A percentile compares a stretch with the other conserved stretches of the same genome.
Evolutionary conservation across 495 filamentous ascomycete genomes (phyloP).

Genomic region (Lasiosphaeria hispida): DNA sequence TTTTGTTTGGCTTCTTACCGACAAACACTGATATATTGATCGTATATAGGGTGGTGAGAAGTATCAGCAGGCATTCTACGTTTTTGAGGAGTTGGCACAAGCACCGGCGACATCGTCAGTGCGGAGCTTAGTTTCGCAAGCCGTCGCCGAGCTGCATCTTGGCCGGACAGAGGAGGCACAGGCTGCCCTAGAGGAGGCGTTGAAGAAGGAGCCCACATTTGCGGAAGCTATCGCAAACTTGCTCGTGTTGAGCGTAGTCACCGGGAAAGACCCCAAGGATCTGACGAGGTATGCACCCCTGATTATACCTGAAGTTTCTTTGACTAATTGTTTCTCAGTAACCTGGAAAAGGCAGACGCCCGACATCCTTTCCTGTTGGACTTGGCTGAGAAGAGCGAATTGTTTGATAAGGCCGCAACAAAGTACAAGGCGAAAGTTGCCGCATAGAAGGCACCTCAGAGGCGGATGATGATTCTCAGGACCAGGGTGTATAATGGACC

Average conservation of each 20-base stretch:
- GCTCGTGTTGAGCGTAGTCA: conserved; percentile 72
- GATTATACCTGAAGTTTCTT: too few species aligned
- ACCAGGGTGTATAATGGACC: too few species aligned
- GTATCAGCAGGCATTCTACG: conserved; percentile 97
- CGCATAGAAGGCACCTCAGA: conserved; percentile 27
- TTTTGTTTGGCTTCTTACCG: not conserved
- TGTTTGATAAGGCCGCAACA: conserved; percentile 75
- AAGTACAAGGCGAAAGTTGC: conserved; percentile 75
- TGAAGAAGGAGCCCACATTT: conserved; percentile 68
- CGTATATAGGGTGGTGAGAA: conserved; percentile 76
- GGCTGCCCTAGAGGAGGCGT: conserved; percentile 74
- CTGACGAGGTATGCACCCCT: conserved; percentile 52
- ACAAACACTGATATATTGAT: conserved; percentile 2
- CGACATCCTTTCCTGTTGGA: conserved; percentile 66
- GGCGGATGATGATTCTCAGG: not conserved
- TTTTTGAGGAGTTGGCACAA: conserved; percentile 94
- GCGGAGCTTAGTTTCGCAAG: conserved; percentile 76
- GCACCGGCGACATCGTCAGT: conserved; percentile 68
- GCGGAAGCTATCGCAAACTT: conserved; percentile 75
- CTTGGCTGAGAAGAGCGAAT: conserved; percentile 68
- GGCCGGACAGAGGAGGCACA: conserved; percentile 88
- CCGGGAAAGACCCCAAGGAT: conserved; percentile 65
- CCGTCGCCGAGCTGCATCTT: conserved; percentile 87
- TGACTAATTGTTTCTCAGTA: conserved; percentile 36
- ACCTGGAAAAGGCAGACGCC: conserved; percentile 55